These are phyloP conservation scores for Quercus bicolor DNA, from an alignment of 306 rosid species.

Conservation along the genomic window DNA sequence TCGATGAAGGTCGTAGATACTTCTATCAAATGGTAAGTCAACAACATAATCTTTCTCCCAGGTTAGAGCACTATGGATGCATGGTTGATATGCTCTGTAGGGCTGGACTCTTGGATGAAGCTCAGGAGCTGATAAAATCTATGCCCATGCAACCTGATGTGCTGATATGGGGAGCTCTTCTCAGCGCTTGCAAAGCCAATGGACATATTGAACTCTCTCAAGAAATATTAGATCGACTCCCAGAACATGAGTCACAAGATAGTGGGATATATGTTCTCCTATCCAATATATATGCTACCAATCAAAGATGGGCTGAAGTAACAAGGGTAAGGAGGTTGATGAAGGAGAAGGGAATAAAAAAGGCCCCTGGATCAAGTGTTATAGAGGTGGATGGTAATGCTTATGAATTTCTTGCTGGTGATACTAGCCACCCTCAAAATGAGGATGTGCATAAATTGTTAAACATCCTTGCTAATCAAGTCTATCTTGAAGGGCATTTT, in stretches of 20 bases:
- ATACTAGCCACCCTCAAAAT: constrained; percentile 48
- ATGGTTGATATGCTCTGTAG: constrained; percentile 75
- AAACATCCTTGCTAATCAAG: constrained; percentile 46
- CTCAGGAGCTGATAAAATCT: constrained; percentile 52
- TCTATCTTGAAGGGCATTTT: constrained; percentile 36
- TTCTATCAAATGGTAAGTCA: constrained; percentile 49
- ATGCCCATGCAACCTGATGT: constrained; percentile 87
- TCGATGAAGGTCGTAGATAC: constrained; percentile 55
- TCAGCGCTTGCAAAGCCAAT: constrained; percentile 49
- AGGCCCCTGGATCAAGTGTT: constrained; percentile 68
- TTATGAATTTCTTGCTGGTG: constrained; percentile 62
- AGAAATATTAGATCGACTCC: constrained; percentile 44
- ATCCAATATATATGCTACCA: constrained; percentile 63
- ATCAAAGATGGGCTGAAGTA: constrained; percentile 69
- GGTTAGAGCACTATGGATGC: constrained; percentile 77
- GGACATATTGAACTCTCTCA: constrained; percentile 52
- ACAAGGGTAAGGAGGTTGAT: constrained; percentile 60
- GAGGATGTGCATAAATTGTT: constrained; percentile 48
- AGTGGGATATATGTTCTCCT: constrained; percentile 79
- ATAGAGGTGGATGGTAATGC: constrained; percentile 60
- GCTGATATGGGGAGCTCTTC: constrained; percentile 68
- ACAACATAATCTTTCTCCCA: constrained; percentile 43
- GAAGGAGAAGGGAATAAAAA: constrained; percentile 69
- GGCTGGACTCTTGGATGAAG: constrained; percentile 68
- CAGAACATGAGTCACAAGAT: constrained; percentile 47